Evolutionary conservation across 2,329 filamentous ascomycete species (phyloP).

Genomic region (Trichoderma aggressivum): DNA sequence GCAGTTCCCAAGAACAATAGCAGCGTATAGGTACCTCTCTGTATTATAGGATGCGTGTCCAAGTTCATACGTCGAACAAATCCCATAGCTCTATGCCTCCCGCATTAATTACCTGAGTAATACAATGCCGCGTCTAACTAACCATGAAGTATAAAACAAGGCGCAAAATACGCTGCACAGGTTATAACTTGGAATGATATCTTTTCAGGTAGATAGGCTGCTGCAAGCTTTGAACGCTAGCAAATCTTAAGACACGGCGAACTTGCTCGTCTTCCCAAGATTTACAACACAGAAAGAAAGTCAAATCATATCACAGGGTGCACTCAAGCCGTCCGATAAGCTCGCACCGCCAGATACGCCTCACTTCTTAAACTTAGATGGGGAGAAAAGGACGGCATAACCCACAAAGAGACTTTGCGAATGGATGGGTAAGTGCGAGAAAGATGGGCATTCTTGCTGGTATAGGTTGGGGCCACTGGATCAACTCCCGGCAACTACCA

Average conservation of each 20-base stretch:
- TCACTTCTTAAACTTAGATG: background rate
- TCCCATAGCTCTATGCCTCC: background rate
- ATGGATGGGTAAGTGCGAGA: background rate
- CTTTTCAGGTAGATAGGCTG: background rate
- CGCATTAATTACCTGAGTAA: background rate
- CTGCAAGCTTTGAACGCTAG: background rate
- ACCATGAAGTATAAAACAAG: background rate
- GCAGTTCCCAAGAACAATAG: background rate
- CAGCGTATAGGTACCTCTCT: background rate
- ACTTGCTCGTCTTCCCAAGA: background rate
- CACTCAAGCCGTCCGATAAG: background rate
- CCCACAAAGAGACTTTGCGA: background rate
- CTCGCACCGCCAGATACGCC: background rate
- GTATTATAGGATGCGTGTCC: background rate
- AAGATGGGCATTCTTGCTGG: background rate
- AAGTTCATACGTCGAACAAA: background rate
- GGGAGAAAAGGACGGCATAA: background rate
- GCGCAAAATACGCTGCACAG: background rate
- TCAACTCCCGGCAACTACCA: background rate
- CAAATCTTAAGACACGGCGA: background rate
- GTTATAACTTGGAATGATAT: background rate
- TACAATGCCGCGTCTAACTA: background rate
- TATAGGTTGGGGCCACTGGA: background rate
- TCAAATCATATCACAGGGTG: background rate
- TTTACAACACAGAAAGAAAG: background rate